These are phyloP conservation scores for Incumbomyces delicatus DNA, from an alignment of 2,329 filamentous ascomycete species.

Conservation along the genomic window DNA sequence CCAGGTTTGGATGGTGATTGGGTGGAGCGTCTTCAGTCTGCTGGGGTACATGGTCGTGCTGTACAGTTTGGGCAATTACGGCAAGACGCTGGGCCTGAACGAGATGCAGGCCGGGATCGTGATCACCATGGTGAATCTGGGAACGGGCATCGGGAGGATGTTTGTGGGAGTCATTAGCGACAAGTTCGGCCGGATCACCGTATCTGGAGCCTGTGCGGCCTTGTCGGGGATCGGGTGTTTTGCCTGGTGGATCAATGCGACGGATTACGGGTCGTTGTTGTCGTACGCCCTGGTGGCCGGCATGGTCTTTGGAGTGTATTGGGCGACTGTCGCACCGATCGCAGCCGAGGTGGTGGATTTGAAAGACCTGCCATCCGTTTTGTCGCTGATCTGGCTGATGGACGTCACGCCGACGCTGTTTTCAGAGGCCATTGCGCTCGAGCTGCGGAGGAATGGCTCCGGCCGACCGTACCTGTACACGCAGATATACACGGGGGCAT, in stretches of 20 bases:
- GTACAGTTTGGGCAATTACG: slow-evolving; percentile 37
- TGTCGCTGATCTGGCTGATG: slow-evolving; percentile 23
- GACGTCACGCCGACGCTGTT: slow-evolving; percentile 37
- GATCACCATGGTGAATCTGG: slow-evolving; percentile 38
- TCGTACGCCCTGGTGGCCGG: slow-evolving; percentile 38
- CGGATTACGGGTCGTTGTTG: slow-evolving; percentile 32
- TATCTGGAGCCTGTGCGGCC: slow-evolving; percentile 26
- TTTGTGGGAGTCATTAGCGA: slow-evolving; percentile 39
- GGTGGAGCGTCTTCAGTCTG: slow-evolving; percentile 37
- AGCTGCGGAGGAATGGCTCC: slow-evolving; percentile 37
- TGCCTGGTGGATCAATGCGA: slow-evolving; percentile 39
- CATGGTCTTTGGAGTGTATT: slow-evolving; percentile 39
- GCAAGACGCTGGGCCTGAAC: slow-evolving; percentile 33
- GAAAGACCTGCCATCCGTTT: slow-evolving; percentile 19
- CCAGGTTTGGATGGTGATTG: slow-evolving; percentile 21
- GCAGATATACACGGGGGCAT: slow-evolving; percentile 40
- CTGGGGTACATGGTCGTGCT: slow-evolving; percentile 41
- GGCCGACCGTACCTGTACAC: slow-evolving; percentile 39
- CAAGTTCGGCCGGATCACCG: slow-evolving; percentile 33
- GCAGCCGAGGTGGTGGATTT: slow-evolving; percentile 23
- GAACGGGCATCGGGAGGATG: slow-evolving; percentile 39
- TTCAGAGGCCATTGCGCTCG: slow-evolving; percentile 43
- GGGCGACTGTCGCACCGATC: slow-evolving; percentile 29
- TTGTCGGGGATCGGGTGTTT: slow-evolving; percentile 31
- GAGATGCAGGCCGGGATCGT: slow-evolving; percentile 31